A percentile compares a stretch with the other conserved stretches of the same genome.
These are phyloP conservation scores for Lodderomyces metapsilosis DNA, from an alignment of 1,139 yeast species.

Conservation along the genomic window DNA sequence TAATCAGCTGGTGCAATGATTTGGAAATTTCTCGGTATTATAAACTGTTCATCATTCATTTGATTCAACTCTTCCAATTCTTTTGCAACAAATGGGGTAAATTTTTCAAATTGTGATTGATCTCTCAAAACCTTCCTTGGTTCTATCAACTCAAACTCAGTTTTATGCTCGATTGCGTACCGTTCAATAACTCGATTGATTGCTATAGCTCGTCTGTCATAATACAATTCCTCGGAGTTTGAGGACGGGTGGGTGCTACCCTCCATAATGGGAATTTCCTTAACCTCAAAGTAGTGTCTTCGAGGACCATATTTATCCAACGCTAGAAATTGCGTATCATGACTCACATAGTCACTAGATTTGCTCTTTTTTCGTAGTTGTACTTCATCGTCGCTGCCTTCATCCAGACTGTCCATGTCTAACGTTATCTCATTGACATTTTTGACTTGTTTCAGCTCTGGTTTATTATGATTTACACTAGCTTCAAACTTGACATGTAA, in stretches of 20 bases:
- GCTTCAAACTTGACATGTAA: slow-evolving; percentile 78
- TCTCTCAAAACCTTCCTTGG: slow-evolving; percentile 9
- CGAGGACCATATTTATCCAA: slow-evolving; percentile 79
- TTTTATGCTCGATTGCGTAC: background rate
- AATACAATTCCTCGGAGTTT: slow-evolving; percentile 22
- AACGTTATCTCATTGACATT: slow-evolving; percentile 25
- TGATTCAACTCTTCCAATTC: slow-evolving; percentile 19
- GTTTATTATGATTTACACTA: slow-evolving; percentile 15
- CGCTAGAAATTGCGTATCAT: slow-evolving; percentile 65
- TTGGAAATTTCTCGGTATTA: slow-evolving; percentile 27
- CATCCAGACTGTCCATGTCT: slow-evolving; percentile 30
- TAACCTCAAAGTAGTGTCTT: slow-evolving; percentile 50
- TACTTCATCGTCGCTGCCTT: slow-evolving; percentile 8
- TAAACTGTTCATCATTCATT: slow-evolving; percentile 15
- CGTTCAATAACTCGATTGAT: slow-evolving; percentile 46
- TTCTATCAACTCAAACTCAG: slow-evolving; percentile 8
- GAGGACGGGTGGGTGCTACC: slow-evolving; percentile 22
- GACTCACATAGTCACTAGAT: slow-evolving; percentile 2
- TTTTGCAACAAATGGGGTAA: slow-evolving; percentile 21
- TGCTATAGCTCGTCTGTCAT: slow-evolving; percentile 48
- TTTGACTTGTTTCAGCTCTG: background rate
- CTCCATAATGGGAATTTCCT: slow-evolving; percentile 26
- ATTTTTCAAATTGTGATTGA: slow-evolving; percentile 16
- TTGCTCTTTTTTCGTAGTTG: slow-evolving; percentile 3
- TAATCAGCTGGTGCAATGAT: slow-evolving; percentile 29